These are phyloP conservation scores for Phylloporus sp. DNA, from an alignment of 1,284 basidiomycete species.

Conservation along the genomic window DNA sequence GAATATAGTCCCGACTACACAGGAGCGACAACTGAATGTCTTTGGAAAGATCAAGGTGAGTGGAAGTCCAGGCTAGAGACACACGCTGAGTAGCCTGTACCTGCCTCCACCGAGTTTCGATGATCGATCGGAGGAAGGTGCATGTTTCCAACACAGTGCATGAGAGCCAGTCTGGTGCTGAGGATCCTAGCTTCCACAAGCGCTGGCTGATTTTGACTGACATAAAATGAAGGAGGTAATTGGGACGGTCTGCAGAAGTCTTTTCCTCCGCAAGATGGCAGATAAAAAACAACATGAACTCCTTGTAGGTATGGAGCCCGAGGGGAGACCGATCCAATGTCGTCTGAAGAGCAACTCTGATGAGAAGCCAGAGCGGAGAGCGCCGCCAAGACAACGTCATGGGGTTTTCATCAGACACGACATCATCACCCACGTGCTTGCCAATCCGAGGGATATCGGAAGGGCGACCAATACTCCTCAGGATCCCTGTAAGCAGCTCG, in stretches of 20 bases:
- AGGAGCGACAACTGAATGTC: conserved; percentile 43
- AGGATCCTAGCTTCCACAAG: neutral
- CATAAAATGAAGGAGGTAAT: neutral
- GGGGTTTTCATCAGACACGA: conserved; percentile 25
- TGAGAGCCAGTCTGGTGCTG: neutral
- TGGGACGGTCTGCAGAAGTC: neutral
- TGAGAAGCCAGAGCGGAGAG: conserved; percentile 44
- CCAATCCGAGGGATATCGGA: conserved; percentile 31
- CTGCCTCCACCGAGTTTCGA: neutral
- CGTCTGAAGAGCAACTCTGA: conserved; percentile 49
- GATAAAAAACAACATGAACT: neutral
- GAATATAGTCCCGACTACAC: conserved; percentile 36
- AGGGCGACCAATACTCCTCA: conserved; percentile 33
- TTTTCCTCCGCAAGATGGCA: neutral
- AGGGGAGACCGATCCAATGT: conserved; percentile 34
- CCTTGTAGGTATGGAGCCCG: neutral
- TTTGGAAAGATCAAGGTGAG: conserved; percentile 28
- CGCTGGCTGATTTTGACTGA: neutral
- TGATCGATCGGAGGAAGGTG: neutral
- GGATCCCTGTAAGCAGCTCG: conserved; percentile 42
- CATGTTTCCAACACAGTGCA: neutral
- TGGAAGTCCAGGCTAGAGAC: conserved; percentile 15
- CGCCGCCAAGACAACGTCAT: conserved; percentile 40
- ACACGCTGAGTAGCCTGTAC: neutral
- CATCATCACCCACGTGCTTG: conserved; percentile 46